Base-by-base conservation (phyloP, 2,329 filamentous ascomycete genomes). In the Aschersonia sp. region DNA sequence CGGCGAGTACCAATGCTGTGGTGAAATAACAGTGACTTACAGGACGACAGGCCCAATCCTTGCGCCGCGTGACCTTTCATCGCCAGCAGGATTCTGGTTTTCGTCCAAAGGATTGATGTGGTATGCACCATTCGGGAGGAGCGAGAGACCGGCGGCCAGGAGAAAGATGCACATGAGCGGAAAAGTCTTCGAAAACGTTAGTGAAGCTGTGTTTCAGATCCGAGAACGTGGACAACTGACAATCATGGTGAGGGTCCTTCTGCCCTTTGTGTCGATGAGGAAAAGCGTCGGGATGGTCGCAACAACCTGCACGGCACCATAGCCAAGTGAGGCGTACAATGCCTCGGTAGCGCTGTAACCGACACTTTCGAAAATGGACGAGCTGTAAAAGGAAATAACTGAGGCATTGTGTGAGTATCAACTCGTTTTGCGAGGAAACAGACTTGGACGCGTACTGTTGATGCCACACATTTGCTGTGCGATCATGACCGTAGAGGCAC, bases 401-500 rank as follows among this genome's bases (percentile, higher is more conserved):
- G n/a, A 31, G 5, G 12, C 29, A 29, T 30, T 2, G 7, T 22
- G 22, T 22, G 22, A 22, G 22, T 22, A 22, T 22, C 22, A 22
- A 22, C 22, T 22, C 22, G 22, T 22, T 22, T 22, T 22, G 22
- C 22, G 22, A 22, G 2, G 22, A 22, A 22, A 22, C 22, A 22
- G 22, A 22, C 22, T 22, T 22, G 22, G 22, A 22, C 22, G 47
- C 53, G 44, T 32, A 55, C 53, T 57, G 49, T 57, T 57, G 42
- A 57, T 56, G 4, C 55, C 54, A 56, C 76, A 80, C 71, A 81
- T 78, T 61, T 83, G 79, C 60, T 84, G 80, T 0, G 77, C 79
- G 57, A 83, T 74, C 85, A 92, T 92, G 53, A 90, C 84, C 1
- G 79, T 80, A 49, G 80, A 83, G 1, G 84, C 83, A 32, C 84